These are phyloP conservation scores for Botryobasidium botryosum DNA, from an alignment of 768 basidiomycete genomes.

Conservation along the genomic window DNA sequence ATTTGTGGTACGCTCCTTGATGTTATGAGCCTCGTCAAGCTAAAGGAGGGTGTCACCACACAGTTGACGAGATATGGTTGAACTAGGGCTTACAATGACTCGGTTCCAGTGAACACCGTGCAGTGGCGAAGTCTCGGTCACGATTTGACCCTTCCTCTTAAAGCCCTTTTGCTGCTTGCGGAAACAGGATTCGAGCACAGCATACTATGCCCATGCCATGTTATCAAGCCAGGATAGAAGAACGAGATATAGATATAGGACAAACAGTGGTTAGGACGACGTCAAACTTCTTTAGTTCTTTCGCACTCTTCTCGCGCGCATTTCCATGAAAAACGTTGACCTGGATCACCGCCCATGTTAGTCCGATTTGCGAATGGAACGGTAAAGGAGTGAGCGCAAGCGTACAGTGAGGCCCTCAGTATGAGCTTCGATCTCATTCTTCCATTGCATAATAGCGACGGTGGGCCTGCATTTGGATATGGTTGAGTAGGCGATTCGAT, in stretches of 20 bases:
- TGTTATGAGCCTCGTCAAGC: conserved; percentile 96
- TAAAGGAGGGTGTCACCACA: conserved; percentile 16
- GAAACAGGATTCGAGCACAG: conserved; percentile 27
- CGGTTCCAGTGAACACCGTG: conserved; percentile 78
- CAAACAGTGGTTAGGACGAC: conserved; percentile 42
- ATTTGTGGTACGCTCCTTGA: conserved; percentile 88
- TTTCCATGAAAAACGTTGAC: conserved; percentile 89
- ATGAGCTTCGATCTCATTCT: conserved; percentile 78
- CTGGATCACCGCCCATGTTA: conserved; percentile 2
- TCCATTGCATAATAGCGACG: conserved; percentile 65
- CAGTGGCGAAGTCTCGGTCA: conserved; percentile 77
- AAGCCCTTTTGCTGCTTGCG: conserved; percentile 87
- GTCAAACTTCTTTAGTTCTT: conserved; percentile 67
- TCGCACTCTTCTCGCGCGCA: conserved; percentile 45
- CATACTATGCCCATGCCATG: conserved; percentile 9
- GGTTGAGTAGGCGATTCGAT: not conserved
- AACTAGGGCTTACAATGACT: conserved; percentile 38
- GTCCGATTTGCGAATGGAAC: not conserved
- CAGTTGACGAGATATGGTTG: not conserved
- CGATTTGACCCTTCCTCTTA: conserved; percentile 62
- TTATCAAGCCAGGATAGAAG: too few species aligned
- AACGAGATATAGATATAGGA: conserved; percentile 7
- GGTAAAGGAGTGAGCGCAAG: not conserved
- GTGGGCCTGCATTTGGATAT: conserved; percentile 23
- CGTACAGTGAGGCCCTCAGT: conserved; percentile 52